Conservation (phyloP, 306 rosid species). For the Benincasa hispida region DNA sequence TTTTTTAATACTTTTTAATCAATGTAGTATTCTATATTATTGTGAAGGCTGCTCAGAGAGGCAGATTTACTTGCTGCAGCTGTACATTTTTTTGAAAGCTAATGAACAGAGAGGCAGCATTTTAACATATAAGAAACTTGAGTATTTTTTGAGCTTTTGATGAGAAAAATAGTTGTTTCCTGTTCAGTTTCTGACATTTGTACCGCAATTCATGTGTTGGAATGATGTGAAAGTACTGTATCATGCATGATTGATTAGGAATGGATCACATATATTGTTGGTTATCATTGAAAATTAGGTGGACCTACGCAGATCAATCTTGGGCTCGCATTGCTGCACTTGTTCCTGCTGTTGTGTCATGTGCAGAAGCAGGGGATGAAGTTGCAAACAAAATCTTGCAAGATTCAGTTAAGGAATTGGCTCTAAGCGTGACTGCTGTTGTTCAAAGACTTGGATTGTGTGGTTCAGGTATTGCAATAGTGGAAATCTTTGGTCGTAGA, state of each 20-base stretch:
- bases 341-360: constrained; percentile 76
- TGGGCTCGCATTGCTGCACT: constrained; percentile 99
- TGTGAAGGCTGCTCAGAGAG: neutral
- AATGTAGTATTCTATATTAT: neutral
- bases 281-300: constrained; percentile 42
- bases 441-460: constrained; percentile 69
- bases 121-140: neutral
- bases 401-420: constrained; percentile 69
- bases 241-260: neutral
- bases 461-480: constrained; percentile 49
- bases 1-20: neutral
- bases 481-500: neutral
- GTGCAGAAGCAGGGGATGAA: constrained; percentile 81
- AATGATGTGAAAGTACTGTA: neutral
- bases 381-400: constrained; percentile 67
- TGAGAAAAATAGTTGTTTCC: neutral
- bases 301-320: constrained; percentile 90
- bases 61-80: neutral
- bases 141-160: neutral
- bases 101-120: neutral
- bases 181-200: neutral
- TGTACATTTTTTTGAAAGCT: neutral
- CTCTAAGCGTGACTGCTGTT: constrained; percentile 80
- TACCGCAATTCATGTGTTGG: neutral
- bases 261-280: constrained; percentile 1